These are phyloP conservation scores for Rhodotorula mucilaginosa DNA, from an alignment of 1,284 basidiomycete genomes.

Conservation along the genomic window DNA sequence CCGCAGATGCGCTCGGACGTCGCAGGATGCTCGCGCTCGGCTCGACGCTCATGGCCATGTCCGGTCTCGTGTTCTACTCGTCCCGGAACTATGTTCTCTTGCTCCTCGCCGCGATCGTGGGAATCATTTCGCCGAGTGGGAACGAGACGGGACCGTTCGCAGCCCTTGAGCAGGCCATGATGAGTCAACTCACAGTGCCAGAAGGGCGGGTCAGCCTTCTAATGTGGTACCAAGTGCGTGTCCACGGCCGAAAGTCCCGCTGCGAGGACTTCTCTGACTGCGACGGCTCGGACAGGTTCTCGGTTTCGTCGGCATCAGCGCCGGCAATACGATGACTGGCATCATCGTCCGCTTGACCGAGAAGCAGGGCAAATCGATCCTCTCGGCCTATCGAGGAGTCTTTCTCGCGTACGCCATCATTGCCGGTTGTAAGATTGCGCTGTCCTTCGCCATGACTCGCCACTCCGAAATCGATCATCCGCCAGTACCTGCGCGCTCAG, in stretches of 20 bases:
- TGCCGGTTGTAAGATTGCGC: constrained; percentile 18
- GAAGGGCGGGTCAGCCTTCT: constrained; percentile 25
- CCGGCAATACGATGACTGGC: constrained; percentile 21
- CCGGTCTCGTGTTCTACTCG: constrained; percentile 27
- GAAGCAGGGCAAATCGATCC: background rate
- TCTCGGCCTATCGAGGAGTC: constrained; percentile 18
- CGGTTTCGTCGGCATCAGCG: constrained; percentile 27
- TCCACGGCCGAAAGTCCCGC: no score
- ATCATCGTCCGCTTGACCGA: constrained; percentile 15
- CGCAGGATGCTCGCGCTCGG: constrained; percentile 30
- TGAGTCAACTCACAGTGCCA: constrained; percentile 28
- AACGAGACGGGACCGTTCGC: constrained; percentile 37
- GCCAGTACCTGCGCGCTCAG: background rate
- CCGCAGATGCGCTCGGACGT: constrained; percentile 29
- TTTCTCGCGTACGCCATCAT: constrained; percentile 25
- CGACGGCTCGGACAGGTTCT: constrained; percentile 13
- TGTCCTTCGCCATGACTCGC: constrained; percentile 23
- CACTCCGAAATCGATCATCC: constrained; percentile 29
- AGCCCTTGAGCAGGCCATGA: constrained; percentile 28
- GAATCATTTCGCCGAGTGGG: constrained; percentile 31
- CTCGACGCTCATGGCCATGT: constrained; percentile 19
- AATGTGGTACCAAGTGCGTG: constrained; percentile 11
- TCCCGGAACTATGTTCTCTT: constrained; percentile 18
- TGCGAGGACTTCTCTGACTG: no score
- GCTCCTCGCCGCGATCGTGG: constrained; percentile 33